phyloP scores from a whole-genome alignment of 208 protist species.

The Herpetomonas muscarum region DNA sequence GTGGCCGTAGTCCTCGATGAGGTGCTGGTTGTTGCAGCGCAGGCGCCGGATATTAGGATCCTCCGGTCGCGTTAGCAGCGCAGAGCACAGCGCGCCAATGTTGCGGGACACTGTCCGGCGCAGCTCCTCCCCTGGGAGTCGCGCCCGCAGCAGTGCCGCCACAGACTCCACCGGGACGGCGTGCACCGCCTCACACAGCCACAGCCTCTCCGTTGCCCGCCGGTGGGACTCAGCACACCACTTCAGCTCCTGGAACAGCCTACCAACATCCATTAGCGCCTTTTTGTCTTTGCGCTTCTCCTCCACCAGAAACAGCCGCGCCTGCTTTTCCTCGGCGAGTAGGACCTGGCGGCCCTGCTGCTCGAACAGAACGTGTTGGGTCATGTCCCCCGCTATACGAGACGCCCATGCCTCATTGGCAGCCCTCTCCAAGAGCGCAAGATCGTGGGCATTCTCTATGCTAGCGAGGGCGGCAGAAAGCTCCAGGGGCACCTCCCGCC shows the following conservation, averaged over 20 bases:
- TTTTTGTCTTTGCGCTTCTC: conserved; percentile 18
- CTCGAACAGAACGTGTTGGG: conserved; percentile 49
- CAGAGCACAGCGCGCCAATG: conserved; percentile 35
- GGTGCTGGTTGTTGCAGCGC: conserved; percentile 65
- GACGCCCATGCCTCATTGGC: conserved; percentile 55
- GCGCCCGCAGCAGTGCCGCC: conserved; percentile 7
- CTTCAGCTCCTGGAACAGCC: conserved; percentile 17
- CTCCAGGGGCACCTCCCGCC: conserved; percentile 22
- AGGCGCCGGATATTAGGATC: conserved; percentile 69
- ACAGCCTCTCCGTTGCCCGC: conserved; percentile 23
- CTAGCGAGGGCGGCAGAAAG: conserved; percentile 22
- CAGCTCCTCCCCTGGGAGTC: conserved; percentile 18
- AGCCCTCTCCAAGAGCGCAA: conserved; percentile 37
- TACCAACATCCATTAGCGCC: conserved; percentile 17
- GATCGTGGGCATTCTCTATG: conserved; percentile 35
- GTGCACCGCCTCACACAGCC: conserved; percentile 40
- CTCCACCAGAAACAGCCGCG: conserved; percentile 12
- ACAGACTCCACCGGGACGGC: neutral
- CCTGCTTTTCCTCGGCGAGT: conserved; percentile 41
- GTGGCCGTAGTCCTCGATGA: conserved; percentile 70
- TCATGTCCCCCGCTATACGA: conserved; percentile 44
- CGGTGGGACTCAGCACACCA: conserved; percentile 38
- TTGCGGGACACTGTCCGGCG: conserved; percentile 14
- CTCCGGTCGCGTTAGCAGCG: conserved; percentile 63
- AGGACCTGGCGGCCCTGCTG: conserved; percentile 20